Conservation (phyloP, 257 asterid genomes). For the Fraxinus excelsior region DNA sequence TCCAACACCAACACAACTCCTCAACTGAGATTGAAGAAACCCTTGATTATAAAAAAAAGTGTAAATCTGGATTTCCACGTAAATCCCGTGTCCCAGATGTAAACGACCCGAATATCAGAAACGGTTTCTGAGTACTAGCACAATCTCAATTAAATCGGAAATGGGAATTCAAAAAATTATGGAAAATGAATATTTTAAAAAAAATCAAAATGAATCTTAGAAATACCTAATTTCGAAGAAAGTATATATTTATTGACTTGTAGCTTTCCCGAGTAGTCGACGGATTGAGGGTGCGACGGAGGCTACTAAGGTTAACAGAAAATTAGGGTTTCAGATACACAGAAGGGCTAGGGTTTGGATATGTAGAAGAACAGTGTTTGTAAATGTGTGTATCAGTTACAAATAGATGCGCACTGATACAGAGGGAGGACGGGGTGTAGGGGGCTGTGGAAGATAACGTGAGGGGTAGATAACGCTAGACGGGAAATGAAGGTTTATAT, state of each 20-base stretch:
- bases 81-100: constrained; percentile 21
- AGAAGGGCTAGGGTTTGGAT: constrained; percentile 31
- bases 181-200: neutral
- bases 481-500: neutral
- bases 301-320: neutral
- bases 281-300: constrained; percentile 17
- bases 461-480: constrained; percentile 22
- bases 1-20: constrained; percentile 13
- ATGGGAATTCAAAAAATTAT: constrained; percentile 5
- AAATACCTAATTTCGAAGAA: constrained; percentile 1
- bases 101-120: constrained; percentile 5
- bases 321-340: constrained; percentile 31
- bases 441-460: constrained; percentile 1
- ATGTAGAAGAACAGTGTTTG: neutral
- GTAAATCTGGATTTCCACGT: neutral
- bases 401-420: neutral
- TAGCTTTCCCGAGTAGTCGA: constrained; percentile 1
- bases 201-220: neutral
- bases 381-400: neutral
- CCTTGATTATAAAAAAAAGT: neutral
- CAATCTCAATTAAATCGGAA: constrained; percentile 1
- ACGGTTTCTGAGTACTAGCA: neutral
- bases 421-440: neutral
- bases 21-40: constrained; percentile 17
- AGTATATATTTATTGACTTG: constrained; percentile 2